phyloP scores from a whole-genome alignment of 148 eudicot genomes.

The Euryodendron excelsum region DNA sequence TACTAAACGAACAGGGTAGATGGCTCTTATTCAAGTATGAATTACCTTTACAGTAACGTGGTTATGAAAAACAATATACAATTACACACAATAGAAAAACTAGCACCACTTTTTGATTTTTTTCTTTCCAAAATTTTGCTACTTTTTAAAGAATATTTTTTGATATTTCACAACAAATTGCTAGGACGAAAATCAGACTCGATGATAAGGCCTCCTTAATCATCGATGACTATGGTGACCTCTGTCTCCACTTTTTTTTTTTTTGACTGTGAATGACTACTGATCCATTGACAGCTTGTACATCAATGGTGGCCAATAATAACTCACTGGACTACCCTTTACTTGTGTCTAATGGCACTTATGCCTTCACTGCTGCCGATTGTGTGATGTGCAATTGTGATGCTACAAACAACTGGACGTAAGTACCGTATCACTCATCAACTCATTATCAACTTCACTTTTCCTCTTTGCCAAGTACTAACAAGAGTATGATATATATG shows the following conservation, averaged over 20 bases:
- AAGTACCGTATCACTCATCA: constrained; percentile 24
- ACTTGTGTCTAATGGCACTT: constrained; percentile 62
- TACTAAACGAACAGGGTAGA: too few relatives aligned
- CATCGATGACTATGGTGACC: too few relatives aligned
- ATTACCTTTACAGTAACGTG: too few relatives aligned
- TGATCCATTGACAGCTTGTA: constrained; percentile 60
- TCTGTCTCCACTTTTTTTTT: not conserved
- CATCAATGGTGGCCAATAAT: constrained; percentile 40
- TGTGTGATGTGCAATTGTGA: constrained; percentile 76
- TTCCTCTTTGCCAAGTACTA: not conserved
- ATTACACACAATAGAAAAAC: too few relatives aligned
- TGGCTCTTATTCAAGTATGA: too few relatives aligned
- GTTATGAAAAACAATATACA: too few relatives aligned
- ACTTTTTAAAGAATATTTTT: too few relatives aligned
- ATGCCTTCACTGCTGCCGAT: constrained; percentile 56
- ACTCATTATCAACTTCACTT: not conserved
- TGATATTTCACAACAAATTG: too few relatives aligned
- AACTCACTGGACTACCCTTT: constrained; percentile 66
- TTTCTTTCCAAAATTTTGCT: too few relatives aligned
- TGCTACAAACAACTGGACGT: constrained; percentile 58
- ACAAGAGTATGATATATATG: too few relatives aligned
- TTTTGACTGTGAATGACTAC: not conserved
- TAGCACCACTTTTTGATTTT: too few relatives aligned
- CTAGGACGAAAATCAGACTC: too few relatives aligned
- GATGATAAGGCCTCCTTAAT: not conserved